Conservation (phyloP, 2,329 filamentous ascomycete genomes). For the Fusarium zealandicum region DNA sequence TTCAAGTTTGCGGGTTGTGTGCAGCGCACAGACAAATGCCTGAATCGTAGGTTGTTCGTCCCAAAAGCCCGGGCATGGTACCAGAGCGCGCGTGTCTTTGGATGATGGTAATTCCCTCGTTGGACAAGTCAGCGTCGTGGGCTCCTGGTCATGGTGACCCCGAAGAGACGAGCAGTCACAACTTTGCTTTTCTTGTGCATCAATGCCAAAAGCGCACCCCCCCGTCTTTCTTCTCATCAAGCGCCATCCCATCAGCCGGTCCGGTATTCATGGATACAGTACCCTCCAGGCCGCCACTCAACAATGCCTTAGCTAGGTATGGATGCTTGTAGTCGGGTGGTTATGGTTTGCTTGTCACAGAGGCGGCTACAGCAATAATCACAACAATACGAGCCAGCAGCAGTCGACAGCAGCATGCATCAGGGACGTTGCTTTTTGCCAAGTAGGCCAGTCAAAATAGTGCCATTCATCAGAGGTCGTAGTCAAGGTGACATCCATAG, state of each 20-base stretch:
- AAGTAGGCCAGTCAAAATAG: background rate
- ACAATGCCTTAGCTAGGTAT: constrained; percentile 4
- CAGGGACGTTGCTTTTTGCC: too few relatives aligned
- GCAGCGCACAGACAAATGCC: constrained; percentile 18
- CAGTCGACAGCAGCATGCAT: constrained; percentile 2
- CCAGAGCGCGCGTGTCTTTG: constrained; percentile 8
- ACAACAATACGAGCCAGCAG: constrained; percentile 8
- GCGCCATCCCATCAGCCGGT: constrained; percentile 14
- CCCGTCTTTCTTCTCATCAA: constrained; percentile 13
- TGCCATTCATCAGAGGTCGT: background rate
- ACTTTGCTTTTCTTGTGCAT: constrained; percentile 36
- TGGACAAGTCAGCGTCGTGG: constrained; percentile 17
- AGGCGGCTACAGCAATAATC: background rate
- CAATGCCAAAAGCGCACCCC: constrained; percentile 16
- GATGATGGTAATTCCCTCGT: constrained; percentile 19
- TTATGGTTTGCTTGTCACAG: constrained; percentile 12
- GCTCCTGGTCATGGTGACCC: constrained; percentile 26
- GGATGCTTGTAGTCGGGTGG: background rate
- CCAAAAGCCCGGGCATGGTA: constrained; percentile 3
- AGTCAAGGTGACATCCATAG: background rate
- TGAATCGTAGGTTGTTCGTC: constrained; percentile 12
- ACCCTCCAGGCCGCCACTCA: constrained; percentile 15
- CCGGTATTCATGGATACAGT: constrained; percentile 23
- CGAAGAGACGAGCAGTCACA: constrained; percentile 33
- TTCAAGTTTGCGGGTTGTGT: constrained; percentile 22